Evolutionary conservation across 306 rosid genomes (phyloP), one percentile per base, ranked within the genome.

Genomic region (Trifolium dubium): DNA sequence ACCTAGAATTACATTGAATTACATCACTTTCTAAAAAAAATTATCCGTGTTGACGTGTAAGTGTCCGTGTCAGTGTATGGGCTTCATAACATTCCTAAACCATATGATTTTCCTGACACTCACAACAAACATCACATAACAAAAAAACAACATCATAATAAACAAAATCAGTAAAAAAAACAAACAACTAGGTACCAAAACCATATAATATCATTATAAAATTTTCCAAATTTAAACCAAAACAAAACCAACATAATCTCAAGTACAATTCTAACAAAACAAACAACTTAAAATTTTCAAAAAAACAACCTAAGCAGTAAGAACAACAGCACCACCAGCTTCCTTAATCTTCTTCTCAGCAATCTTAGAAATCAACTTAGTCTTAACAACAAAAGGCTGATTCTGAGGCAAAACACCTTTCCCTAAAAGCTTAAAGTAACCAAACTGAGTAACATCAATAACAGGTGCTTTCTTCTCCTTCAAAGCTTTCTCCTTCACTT

Each of bases 301-400:
- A 3, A 11, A 6, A 44, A 44, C 67, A 81, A 80, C 79, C 92
- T 89, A 92, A 67, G 97, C 97, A 7, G 92, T 89, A 77, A 92
- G 96, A 49, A 89, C 50, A 11, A 92, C 92, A 18, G 96, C 96
- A 10, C 97, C 96, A 14, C 97, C 97, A 13, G 89, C 92, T 65
- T 87, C 91, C 96, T 92, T 92, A 17, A 92, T 92, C 91, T 92
- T 92, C 92, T 88, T 91, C 88, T 91, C 97, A 0, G 94, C 95
- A 49, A 73, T 78, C 87, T 91, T 91, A 2, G 92, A 91, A 18
- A 92, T 50, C 2, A 89, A 88, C 92, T 89, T 92, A 34, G 97
- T 92, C 83, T 92, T 92, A 29, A 92, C 97, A 2, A 92, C 92
- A 2, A 89, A 1, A 0, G 97, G 96, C 77, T 86, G 86, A 50